Evolutionary conservation across 331 rosid species (phyloP).

Genomic region (Erythrophleum ivorense): DNA sequence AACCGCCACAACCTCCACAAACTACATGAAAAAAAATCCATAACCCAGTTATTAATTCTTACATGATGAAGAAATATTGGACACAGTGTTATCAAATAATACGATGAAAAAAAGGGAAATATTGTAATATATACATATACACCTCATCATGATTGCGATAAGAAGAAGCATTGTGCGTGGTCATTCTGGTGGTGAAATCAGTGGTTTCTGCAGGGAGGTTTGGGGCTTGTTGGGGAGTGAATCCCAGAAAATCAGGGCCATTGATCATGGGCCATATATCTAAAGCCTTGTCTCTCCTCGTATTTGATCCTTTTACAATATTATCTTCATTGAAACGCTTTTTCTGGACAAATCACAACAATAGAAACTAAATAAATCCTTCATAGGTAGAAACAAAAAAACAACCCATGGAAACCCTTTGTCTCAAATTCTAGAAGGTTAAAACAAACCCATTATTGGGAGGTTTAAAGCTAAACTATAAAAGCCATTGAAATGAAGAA

Average conservation of each 20-base stretch:
- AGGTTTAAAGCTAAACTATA: no score
- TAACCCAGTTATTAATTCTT: not conserved
- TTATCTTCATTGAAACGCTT: constrained; percentile 38
- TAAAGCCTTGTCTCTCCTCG: constrained; percentile 37
- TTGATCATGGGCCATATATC: constrained; percentile 38
- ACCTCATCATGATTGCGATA: constrained; percentile 52
- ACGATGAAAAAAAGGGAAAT: not conserved
- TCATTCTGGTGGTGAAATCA: constrained; percentile 40
- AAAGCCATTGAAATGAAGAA: not conserved
- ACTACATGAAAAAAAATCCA: constrained; percentile 26
- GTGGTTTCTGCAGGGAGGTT: constrained; percentile 27
- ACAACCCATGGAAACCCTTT: not conserved
- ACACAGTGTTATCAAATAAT: not conserved
- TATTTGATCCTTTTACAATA: constrained; percentile 27
- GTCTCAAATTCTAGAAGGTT: not conserved
- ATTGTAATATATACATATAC: not conserved
- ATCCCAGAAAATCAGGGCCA: constrained; percentile 49
- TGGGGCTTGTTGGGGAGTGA: constrained; percentile 35
- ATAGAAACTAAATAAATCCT: not conserved
- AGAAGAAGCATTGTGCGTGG: constrained; percentile 12
- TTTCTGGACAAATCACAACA: constrained; percentile 35
- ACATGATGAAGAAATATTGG: not conserved
- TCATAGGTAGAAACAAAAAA: no score
- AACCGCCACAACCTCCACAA: constrained; percentile 70
- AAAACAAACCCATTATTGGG: not conserved